Evolutionary conservation across 306 rosid species (phyloP).

Genomic region (Luffa aegyptiaca): DNA sequence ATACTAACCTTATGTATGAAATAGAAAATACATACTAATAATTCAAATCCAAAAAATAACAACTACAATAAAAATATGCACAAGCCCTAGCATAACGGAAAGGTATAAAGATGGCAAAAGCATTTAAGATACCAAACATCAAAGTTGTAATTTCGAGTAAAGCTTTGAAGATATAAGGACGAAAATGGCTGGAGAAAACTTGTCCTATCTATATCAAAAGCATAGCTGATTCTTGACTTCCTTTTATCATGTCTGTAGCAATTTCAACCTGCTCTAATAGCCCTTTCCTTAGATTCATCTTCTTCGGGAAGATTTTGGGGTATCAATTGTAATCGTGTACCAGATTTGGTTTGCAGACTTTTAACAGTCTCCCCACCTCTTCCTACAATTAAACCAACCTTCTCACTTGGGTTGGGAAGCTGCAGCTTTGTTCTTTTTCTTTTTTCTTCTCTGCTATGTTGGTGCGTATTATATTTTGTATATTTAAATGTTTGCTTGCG

Average conservation of each 20-base stretch:
- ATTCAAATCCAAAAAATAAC: neutral
- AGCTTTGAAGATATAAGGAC: neutral
- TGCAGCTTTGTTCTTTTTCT: too few relatives aligned
- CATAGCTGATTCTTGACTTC: slow-evolving; percentile 96
- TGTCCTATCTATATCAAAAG: slow-evolving; percentile 4
- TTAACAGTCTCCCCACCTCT: slow-evolving; percentile 96
- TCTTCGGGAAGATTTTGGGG: slow-evolving; percentile 97
- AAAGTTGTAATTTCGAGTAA: neutral
- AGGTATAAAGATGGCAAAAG: neutral
- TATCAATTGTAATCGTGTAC: slow-evolving; percentile 97
- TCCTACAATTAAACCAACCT: slow-evolving; percentile 98
- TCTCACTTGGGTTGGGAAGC: too few relatives aligned
- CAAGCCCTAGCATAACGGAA: neutral
- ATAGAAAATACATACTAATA: neutral
- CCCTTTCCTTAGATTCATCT: slow-evolving; percentile 85
- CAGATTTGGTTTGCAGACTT: slow-evolving; percentile 81
- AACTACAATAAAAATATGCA: neutral
- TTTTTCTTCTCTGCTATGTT: too few relatives aligned
- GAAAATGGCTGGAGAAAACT: slow-evolving; percentile 4
- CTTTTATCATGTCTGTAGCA: slow-evolving; percentile 73
- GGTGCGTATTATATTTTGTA: too few relatives aligned
- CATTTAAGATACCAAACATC: neutral
- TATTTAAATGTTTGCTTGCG: too few relatives aligned
- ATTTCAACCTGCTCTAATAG: slow-evolving; percentile 78
- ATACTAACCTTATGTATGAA: neutral